Base-by-base conservation (phyloP, 2,329 filamentous ascomycete genomes). In the Cadophora sp. region DNA sequence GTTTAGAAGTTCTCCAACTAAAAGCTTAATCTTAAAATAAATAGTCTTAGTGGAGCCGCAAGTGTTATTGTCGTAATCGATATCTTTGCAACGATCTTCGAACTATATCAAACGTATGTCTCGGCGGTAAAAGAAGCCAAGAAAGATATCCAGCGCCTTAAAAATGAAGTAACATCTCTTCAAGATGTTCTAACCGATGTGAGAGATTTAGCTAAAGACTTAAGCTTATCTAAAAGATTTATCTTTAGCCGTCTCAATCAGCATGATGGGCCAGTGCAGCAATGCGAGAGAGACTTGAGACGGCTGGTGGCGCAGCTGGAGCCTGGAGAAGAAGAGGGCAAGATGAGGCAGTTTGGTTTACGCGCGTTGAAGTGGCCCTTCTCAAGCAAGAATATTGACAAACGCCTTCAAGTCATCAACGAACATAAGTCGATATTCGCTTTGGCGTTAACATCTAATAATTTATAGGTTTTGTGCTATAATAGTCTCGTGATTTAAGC, bases 61-160 rank as follows among this genome's bases (percentile, higher is more conserved):
- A 66, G 53, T 47, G 22, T 66, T n/a, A 66, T 66, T 59, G 65
- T 60, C 20, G 65, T 66, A 4, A 64, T 66, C 60, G 48, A 66
- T 3, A 63, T 66, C 22, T 63, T 60, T 47, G 60, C 27, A 59
- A 50, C 59, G 33, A 55, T 66, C 16, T 41, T 55, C 13, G 20
- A 41, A 33, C 43, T 66, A 3, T 66, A 53, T 30, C 39, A 36
- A 20, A 50, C 13, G 33, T 66, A 66, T 59, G 2, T 51, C 43
- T 24, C 27, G 39, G 55, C 24, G 30, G 65, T 66, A 18, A 66
- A 66, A 33, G 39, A 66, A 45, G 65, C 65, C 20, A 63, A 27
- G 39, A 45, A 30, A 9, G 65, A 66, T 64, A 64, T 66, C 14
- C 33, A 53, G 53, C 65, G 65, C 18, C 65, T 66, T 22, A 27